These are phyloP conservation scores for Paspalum vaginatum DNA, from an alignment of 176 grass and related monocot species.

Conservation along the genomic window DNA sequence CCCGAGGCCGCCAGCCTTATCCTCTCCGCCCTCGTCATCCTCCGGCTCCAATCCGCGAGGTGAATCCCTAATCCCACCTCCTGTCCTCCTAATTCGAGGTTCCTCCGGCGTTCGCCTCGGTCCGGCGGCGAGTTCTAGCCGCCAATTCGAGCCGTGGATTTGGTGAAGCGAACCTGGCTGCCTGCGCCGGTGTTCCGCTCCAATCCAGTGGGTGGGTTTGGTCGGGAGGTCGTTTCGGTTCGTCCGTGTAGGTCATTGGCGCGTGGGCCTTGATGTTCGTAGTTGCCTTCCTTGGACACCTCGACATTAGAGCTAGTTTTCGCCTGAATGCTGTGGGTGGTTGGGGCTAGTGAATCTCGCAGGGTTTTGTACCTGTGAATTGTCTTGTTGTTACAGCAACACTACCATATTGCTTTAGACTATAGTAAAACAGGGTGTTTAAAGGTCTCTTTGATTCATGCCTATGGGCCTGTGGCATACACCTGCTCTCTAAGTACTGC, in stretches of 20 bases:
- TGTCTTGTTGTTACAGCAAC: background rate
- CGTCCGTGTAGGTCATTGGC: background rate
- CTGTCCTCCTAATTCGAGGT: background rate
- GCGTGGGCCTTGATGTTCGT: background rate
- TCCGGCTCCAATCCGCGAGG: constrained; percentile 23
- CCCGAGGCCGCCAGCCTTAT: constrained; percentile 56
- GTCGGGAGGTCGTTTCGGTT: background rate
- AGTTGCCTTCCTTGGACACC: background rate
- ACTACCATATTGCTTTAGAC: background rate
- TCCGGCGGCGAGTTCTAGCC: background rate
- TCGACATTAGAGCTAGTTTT: background rate
- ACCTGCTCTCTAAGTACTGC: background rate
- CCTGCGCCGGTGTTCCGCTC: background rate
- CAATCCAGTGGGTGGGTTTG: background rate
- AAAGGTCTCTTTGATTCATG: background rate
- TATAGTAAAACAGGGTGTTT: background rate
- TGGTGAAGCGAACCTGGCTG: background rate
- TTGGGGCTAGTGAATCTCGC: background rate
- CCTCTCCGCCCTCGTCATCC: constrained; percentile 38
- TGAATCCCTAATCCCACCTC: constrained; percentile 9
- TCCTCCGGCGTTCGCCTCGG: background rate
- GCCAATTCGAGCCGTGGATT: background rate
- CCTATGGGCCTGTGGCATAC: background rate
- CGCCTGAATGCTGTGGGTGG: background rate
- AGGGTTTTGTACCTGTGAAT: background rate